Percentiles rank a stretch among this genome's conserved stretches.
These are phyloP conservation scores for Candida insectorum DNA, from an alignment of 805 yeast genomes.

Conservation along the genomic window DNA sequence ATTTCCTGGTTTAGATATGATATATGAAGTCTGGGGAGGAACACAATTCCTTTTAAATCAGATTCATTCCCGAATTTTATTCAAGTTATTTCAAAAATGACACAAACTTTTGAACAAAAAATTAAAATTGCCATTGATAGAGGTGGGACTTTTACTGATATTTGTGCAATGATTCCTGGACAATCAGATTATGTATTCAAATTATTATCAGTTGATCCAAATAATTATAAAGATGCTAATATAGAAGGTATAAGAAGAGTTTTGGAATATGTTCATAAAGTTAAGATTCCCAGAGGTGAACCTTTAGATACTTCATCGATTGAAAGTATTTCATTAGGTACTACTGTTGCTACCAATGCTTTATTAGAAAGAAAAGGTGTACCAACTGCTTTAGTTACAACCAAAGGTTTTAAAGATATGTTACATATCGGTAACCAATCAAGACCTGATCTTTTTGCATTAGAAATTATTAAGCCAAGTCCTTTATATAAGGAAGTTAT, in stretches of 20 bases:
- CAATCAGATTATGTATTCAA: constrained; percentile 57
- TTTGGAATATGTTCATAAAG: constrained; percentile 10
- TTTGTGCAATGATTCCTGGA: constrained; percentile 41
- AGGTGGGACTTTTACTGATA: constrained; percentile 25
- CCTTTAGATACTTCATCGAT: constrained; percentile 15
- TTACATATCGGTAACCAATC: constrained; percentile 19
- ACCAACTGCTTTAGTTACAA: constrained; percentile 14
- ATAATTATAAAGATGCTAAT: constrained; percentile 17
- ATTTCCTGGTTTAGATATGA: too few relatives aligned
- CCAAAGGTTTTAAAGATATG: constrained; percentile 19
- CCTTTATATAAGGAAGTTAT: constrained; percentile 14
- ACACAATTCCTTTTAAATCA: too few relatives aligned
- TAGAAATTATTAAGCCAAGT: constrained; percentile 14
- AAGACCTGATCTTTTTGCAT: constrained; percentile 18
- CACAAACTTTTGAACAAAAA: background rate
- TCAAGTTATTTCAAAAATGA: background rate
- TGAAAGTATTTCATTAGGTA: constrained; percentile 21
- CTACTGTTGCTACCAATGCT: constrained; percentile 27
- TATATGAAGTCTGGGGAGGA: too few relatives aligned
- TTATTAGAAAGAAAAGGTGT: constrained; percentile 20
- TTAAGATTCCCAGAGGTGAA: constrained; percentile 22
- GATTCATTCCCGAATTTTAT: too few relatives aligned
- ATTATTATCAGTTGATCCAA: constrained; percentile 17
- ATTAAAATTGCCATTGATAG: constrained; percentile 19
- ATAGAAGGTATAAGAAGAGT: constrained; percentile 19